Evolutionary conservation across 768 basidiomycete species (phyloP).

Genomic region (Tephrocybe sp.): DNA sequence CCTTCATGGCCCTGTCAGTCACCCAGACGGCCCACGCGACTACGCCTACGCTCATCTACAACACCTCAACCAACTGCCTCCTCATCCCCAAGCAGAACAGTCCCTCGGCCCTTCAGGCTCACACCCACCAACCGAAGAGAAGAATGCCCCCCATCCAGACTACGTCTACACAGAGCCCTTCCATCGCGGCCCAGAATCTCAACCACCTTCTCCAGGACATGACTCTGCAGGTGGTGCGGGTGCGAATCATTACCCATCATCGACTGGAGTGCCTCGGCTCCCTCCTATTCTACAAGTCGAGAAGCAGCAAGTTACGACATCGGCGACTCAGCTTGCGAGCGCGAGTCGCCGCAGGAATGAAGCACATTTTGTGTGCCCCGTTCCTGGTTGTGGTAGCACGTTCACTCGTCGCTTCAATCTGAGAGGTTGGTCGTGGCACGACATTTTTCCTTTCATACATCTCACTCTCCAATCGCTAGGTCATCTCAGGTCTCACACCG

Average conservation of each 20-base stretch:
- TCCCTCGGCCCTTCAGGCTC: conserved; percentile 25
- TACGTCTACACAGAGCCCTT: conserved; percentile 52
- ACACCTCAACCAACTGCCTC: conserved; percentile 36
- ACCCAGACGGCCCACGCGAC: conserved; percentile 41
- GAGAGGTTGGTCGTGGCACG: conserved; percentile 48
- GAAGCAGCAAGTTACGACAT: conserved; percentile 93
- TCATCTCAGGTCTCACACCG: conserved; percentile 92
- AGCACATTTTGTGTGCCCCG: conserved; percentile 90
- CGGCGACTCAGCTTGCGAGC: conserved; percentile 89
- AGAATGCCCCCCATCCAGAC: conserved; percentile 38
- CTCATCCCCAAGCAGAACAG: conserved; percentile 26
- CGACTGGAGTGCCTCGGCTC: conserved; percentile 51
- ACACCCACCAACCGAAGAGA: conserved; percentile 16
- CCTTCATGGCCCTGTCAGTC: conserved; percentile 40
- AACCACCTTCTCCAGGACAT: conserved; percentile 31
- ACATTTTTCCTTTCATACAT: not conserved
- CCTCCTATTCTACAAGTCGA: conserved; percentile 89
- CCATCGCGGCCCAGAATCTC: conserved; percentile 42
- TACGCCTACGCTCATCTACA: conserved; percentile 40
- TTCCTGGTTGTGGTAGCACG: conserved; percentile 94
- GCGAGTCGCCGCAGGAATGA: conserved; percentile 87
- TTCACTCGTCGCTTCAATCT: conserved; percentile 92
- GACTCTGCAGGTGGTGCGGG: conserved; percentile 41
- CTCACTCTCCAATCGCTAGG: conserved; percentile 40
- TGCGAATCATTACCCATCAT: conserved; percentile 54